Base-by-base conservation (phyloP, 108 stramenopile species). In the Mayamaea pseudoterrestris region DNA sequence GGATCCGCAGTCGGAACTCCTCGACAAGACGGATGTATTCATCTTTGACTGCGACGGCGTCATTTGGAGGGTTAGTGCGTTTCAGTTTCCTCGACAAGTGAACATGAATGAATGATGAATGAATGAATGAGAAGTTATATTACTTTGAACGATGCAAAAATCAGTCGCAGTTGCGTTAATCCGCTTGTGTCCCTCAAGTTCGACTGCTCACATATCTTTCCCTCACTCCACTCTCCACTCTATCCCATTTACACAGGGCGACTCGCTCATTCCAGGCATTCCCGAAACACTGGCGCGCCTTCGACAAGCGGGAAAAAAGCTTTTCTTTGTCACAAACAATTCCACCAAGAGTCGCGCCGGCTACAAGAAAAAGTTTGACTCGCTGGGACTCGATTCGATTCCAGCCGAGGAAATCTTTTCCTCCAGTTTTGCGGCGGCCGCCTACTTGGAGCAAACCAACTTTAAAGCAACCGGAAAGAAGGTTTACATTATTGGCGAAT, bases 1-100 rank as follows among this genome's bases (percentile, higher is more conserved):
- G 35, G 78, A 92, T 12, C 80, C 90, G 0, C 46, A 73, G 27
- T 61, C 58, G 31, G 57, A 73, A 36, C 64, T 94, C 36, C 50
- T 94, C 41, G 71, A 85, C 42, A 34, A 69, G 16, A 78, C 86
- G 0, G 95, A 98, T 58, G 91, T 94, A 0, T 98, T 98, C 55
- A 98, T 98, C 55, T 98, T 98, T 58, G 97, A 98, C 68, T 98
- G 97, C 44, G 97, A 98, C 59, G 97, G 97, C 50, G 97, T 98
- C 41, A 96, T 98, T 58, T 98, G 97, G 28, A 45, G 30, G 32
- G 20, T 14, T n/a, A 11, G 44, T 44, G 3, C 13, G n/a, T n/a
- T n/a, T n/a, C n/a, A n/a, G n/a, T n/a, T n/a, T n/a, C n/a, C n/a
- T n/a, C n/a, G n/a, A n/a, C n/a, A n/a, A n/a, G n/a, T n/a, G n/a